Base-by-base conservation (phyloP, 441 rosid genomes). In the Raphanus hybrid region DNA sequence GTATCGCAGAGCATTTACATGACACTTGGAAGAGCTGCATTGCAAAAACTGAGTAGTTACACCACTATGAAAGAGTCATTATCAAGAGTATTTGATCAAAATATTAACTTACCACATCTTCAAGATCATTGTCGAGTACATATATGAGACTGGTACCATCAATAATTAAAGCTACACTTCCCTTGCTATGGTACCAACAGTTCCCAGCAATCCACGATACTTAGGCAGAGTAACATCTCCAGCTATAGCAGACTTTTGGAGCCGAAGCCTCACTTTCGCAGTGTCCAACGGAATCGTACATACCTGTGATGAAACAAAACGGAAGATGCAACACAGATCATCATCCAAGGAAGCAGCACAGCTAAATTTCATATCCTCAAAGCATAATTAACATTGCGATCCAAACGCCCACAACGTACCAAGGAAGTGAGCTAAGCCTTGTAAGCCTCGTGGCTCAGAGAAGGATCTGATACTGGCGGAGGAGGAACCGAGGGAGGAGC, bases 191-290 rank as follows among this genome's bases (percentile, higher is more conserved):
- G 98, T 92, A 64, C 85, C 93, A 74, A 93, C 98, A 1, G 98
- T 93, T 54, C 99, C 98, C 84, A 93, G 84, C 92, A 93, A 78
- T 59, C 99, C 99, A 74, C 85, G 90, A 77, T 96, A 96, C 70
- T 93, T 96, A 3, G 97, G 98, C 34, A 89, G 78, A 63, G 86
- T 68, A 20, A 69, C 86, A 77, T 96, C 98, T 10, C 94, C 98
- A n/a, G 84, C 88, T 69, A 78, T 76, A 60, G 87, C 87, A 74
- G 84, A 86, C 90, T 92, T 96, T 71, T 96, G 99, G 64, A 96
- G 98, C 86, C 93, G 98, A 67, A 96, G 97, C 86, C 99, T 91
- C 50, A 96, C 99, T 85, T 96, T 96, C 50, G 98, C 99, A 80
- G 99, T 96, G 82, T 96, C 99, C 87, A 96, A 82, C 2, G 99